Evolutionary conservation across 805 yeast genomes (phyloP).

Genomic region (Wickerhamomyces pijperi): DNA sequence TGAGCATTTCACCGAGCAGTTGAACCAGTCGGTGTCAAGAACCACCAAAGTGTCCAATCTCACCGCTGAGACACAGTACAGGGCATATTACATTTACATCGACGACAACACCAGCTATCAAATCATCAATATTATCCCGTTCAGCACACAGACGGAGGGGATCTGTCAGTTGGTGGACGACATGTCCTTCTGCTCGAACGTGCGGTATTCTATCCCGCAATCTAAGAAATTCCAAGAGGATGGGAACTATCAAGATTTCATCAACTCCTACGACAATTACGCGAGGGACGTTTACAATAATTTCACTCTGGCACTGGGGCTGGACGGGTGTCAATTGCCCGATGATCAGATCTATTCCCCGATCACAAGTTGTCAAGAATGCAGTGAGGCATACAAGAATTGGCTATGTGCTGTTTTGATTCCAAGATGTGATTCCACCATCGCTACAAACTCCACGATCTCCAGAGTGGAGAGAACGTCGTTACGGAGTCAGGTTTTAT

Average conservation of each 20-base stretch:
- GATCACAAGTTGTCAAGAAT: conserved; percentile 59
- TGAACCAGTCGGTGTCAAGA: conserved; percentile 20
- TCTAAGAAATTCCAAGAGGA: conserved; percentile 23
- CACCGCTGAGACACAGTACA: conserved; percentile 47
- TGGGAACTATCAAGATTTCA: conserved; percentile 24
- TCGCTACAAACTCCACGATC: conserved; percentile 29
- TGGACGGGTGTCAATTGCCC: conserved; percentile 62
- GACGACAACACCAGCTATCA: conserved; percentile 46
- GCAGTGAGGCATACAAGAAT: conserved; percentile 57
- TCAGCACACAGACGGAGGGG: conserved; percentile 39
- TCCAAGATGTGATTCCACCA: conserved; percentile 47
- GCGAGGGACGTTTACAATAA: conserved; percentile 47
- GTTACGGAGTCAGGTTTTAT: conserved; percentile 47
- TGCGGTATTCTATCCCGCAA: conserved; percentile 81
- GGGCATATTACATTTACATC: conserved; percentile 51
- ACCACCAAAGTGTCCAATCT: conserved; percentile 32
- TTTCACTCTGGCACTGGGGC: conserved; percentile 68
- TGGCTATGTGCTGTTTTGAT: conserved; percentile 89
- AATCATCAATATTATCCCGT: conserved; percentile 42
- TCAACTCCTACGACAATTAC: conserved; percentile 47
- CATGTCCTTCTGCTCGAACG: conserved; percentile 65
- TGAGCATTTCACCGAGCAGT: conserved; percentile 1
- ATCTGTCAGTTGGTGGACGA: conserved; percentile 69
- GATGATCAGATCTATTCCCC: conserved; percentile 65
- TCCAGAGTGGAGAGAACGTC: conserved; percentile 26